phyloP scores from a whole-genome alignment of 257 asterid species.

The Catharanthus roseus region DNA sequence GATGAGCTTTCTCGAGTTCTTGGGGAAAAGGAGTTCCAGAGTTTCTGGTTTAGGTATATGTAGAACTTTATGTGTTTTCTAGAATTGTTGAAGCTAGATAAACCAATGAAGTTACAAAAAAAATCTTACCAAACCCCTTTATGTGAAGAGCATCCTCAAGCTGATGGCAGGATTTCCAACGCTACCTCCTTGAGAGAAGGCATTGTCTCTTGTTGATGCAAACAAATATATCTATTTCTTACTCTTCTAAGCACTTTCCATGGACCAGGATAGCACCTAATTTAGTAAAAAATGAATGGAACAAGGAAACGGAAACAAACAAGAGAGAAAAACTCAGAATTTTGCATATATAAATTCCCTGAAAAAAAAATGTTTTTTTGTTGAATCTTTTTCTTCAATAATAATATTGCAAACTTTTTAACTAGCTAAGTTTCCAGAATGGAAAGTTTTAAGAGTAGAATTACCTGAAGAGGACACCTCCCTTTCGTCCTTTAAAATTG shows the following conservation, averaged over 20 bases:
- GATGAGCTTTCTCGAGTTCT: too few species aligned
- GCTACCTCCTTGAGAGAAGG: constrained; percentile 93
- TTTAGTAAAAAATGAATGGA: too few species aligned
- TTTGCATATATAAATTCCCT: neutral
- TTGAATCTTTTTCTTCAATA: too few species aligned
- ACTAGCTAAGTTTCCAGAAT: neutral
- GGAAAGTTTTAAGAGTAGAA: neutral
- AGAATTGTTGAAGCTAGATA: neutral
- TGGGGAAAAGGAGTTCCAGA: too few species aligned
- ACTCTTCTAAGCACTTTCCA: constrained; percentile 69
- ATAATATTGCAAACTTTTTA: neutral
- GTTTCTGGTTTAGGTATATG: too few species aligned
- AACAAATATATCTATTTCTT: constrained; percentile 47
- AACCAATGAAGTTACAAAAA: neutral
- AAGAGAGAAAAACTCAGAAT: neutral
- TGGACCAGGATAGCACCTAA: constrained; percentile 80
- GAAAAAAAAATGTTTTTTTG: too few species aligned
- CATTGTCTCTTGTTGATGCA: constrained; percentile 75
- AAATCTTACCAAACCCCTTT: constrained; percentile 2
- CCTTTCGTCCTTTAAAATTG: constrained; percentile 79
- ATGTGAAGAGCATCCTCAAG: too few species aligned
- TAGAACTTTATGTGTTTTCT: neutral
- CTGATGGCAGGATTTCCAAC: constrained; percentile 67
- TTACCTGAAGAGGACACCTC: constrained; percentile 86
- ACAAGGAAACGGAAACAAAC: neutral